Evolutionary conservation across 768 basidiomycete genomes (phyloP), one percentile per base, ranked within the genome.

Genomic region (Termitomyces heimii): DNA sequence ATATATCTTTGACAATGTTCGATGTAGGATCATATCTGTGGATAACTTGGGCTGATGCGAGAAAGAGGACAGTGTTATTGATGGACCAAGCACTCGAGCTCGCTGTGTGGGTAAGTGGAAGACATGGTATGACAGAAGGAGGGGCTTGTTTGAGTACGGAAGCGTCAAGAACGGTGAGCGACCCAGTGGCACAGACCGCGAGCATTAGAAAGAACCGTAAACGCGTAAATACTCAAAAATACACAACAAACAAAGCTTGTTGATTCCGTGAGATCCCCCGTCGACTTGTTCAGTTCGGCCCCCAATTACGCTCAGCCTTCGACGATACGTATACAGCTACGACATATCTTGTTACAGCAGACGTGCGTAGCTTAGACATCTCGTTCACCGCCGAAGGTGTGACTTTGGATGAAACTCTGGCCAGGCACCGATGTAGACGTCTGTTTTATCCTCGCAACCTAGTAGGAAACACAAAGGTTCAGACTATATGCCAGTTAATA

Each of bases 31-130:
- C 79, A 61, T 85, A 88, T 68, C 74, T 74, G 54, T 79, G 76
- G 61, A 90, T 78, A 4, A 65, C 68, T 22, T 75, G 66, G 42
- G 71, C 61, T 10, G 77, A 79, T 1, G 82, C 73, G 37, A 89
- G 65, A 63, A 81, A 87, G 24, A 89, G 75, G 57, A 67, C 70
- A 31, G 73, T 68, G 58, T 80, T 82, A 67, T 88, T 82, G 3
- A 74, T 66, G 18, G 84, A 76, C 88, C 88, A 90, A 16, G 74
- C 66, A 56, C 74, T 74, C 26, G 80, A 68, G 5, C 67, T 71
- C 7, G 76, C 73, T 20, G 65, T 62, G 14, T 68, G 63, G 34
- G 69, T 64, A 22, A 74, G 72, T 50, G 68, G 59, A 32, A 75
- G 60, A 42, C 75, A 77, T 20, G 78, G 67, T 3, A 78, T 69